These are phyloP conservation scores for Xylaria hypoxylon DNA, from an alignment of 2,329 filamentous ascomycete genomes.

Conservation along the genomic window DNA sequence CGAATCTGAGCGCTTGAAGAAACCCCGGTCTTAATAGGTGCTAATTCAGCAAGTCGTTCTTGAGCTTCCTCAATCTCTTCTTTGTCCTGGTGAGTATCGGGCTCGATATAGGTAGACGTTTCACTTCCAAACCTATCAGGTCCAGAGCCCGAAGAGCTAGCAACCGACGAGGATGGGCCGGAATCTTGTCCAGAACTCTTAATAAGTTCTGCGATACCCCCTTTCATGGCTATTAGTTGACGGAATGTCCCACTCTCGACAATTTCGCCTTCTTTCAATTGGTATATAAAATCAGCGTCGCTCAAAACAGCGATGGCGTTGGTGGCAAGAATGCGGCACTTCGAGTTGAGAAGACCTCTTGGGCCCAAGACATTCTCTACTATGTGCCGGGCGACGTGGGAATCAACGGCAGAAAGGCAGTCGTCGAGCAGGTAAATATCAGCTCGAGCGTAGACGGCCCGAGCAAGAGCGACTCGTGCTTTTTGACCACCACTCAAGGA, in stretches of 20 bases:
- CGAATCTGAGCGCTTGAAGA: conserved; percentile 65
- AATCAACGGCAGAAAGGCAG: conserved; percentile 95
- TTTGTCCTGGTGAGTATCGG: conserved; percentile 65
- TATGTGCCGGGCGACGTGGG: conserved; percentile 93
- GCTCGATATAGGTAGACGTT: conserved; percentile 68
- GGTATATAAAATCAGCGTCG: conserved; percentile 87
- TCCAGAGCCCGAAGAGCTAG: conserved; percentile 48
- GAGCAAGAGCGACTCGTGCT: conserved; percentile 88
- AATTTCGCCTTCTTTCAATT: conserved; percentile 85
- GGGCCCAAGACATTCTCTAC: conserved; percentile 93
- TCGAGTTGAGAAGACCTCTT: conserved; percentile 82
- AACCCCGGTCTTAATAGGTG: conserved; percentile 73
- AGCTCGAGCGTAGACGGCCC: conserved; percentile 95
- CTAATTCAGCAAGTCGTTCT: conserved; percentile 79
- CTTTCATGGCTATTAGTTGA: conserved; percentile 93
- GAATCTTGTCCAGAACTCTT: conserved; percentile 76
- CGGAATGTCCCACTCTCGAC: conserved; percentile 90
- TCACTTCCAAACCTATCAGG: conserved; percentile 65
- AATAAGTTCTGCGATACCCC: conserved; percentile 86
- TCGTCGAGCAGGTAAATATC: conserved; percentile 97
- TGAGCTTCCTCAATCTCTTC: conserved; percentile 81
- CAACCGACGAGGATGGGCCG: conserved; percentile 52
- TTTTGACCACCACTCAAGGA: conserved; percentile 97
- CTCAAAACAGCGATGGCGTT: conserved; percentile 93
- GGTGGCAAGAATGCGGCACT: conserved; percentile 92